phyloP scores from a whole-genome alignment of 495 filamentous ascomycete species.

The Hypomontagnella monticulosa region DNA sequence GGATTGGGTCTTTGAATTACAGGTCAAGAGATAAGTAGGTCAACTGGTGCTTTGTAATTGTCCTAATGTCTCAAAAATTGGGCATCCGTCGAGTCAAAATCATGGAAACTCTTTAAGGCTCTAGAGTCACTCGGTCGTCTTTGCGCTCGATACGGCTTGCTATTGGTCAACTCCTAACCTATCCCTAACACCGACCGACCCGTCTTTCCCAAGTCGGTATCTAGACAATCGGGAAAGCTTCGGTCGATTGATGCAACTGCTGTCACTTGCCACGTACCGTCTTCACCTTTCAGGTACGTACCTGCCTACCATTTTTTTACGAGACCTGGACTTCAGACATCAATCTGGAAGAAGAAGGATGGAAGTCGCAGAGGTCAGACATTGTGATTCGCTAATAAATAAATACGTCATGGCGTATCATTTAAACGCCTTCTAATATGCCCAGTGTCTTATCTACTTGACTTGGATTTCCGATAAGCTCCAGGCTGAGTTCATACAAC shows the following conservation, averaged over 20 bases:
- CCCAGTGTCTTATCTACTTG: too few species aligned
- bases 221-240: constrained; percentile 3
- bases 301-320: too few species aligned
- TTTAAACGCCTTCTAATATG: too few species aligned
- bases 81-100: constrained; percentile 28
- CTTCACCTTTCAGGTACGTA: background rate
- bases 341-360: too few species aligned
- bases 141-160: constrained; percentile 1
- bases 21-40: background rate
- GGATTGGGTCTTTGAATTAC: background rate
- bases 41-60: constrained; percentile 22
- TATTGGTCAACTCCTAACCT: constrained; percentile 10
- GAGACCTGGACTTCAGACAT: too few species aligned
- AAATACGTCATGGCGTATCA: too few species aligned
- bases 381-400: too few species aligned
- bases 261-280: background rate
- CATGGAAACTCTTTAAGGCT: constrained; percentile 23
- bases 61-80: constrained; percentile 26
- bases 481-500: too few species aligned
- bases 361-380: too few species aligned
- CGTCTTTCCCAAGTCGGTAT: constrained; percentile 18
- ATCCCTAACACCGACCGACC: constrained; percentile 1
- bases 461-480: too few species aligned
- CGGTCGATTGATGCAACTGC: background rate
- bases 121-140: constrained; percentile 11